A percentile compares a stretch with the other conserved stretches of the same genome.
phyloP scores from a whole-genome alignment of 192 early-diverging fungal species.

The Coemansia sp. region DNA sequence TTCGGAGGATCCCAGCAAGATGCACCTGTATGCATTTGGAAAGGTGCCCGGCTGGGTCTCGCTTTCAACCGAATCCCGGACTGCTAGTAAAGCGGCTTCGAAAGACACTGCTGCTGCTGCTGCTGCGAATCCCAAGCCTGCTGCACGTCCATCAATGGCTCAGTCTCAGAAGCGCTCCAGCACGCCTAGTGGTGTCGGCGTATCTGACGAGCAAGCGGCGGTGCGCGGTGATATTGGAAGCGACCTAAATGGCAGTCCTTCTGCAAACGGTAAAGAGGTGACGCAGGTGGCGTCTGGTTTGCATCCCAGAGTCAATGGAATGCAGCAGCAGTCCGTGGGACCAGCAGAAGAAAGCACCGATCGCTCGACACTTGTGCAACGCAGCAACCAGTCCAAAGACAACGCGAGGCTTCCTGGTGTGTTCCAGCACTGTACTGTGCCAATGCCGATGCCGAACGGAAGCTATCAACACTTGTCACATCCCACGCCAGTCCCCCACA shows the following conservation, averaged over 20 bases:
- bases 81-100: background rate
- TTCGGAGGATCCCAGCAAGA: conserved; percentile 4
- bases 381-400: background rate
- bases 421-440: conserved; percentile 14
- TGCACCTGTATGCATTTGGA: conserved; percentile 32
- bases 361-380: background rate
- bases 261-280: background rate
- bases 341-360: background rate
- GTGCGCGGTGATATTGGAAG: too few relatives aligned
- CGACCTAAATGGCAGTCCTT: background rate
- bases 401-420: background rate
- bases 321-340: background rate
- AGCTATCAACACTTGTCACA: conserved; percentile 24
- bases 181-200: too few relatives aligned
- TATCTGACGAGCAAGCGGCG: background rate
- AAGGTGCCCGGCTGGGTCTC: conserved; percentile 19
- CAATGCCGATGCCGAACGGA: conserved; percentile 22
- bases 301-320: background rate
- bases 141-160: background rate
- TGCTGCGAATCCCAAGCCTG: background rate
- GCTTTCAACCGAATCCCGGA: conserved; percentile 6
- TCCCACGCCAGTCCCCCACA: conserved; percentile 14
- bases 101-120: background rate
- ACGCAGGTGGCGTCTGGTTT: background rate
- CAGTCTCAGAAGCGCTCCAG: background rate